Percentiles rank a stretch among this genome's conserved stretches.
phyloP scores from a whole-genome alignment of 768 basidiomycete genomes.

The Xerocomus spinulosus region DNA sequence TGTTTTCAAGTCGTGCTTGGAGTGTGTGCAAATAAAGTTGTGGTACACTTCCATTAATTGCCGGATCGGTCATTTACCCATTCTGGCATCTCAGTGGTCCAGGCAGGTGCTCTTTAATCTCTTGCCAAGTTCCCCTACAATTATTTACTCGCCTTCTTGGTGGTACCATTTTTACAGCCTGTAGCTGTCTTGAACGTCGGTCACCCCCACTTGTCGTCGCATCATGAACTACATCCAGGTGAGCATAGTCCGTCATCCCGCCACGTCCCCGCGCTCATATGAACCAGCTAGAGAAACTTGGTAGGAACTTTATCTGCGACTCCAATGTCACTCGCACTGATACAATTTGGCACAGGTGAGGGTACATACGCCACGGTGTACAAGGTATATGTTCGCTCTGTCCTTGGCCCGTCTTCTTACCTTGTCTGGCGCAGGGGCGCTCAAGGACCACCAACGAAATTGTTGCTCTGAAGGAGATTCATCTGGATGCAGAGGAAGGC shows the following conservation, averaged over 20 bases:
- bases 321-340: slow-evolving; percentile 5
- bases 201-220: background rate
- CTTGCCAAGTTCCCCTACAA: background rate
- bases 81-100: background rate
- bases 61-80: slow-evolving; percentile 16
- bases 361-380: slow-evolving; percentile 97
- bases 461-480: slow-evolving; percentile 97
- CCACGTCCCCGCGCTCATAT: slow-evolving; percentile 5
- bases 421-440: slow-evolving; percentile 59
- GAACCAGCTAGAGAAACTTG: slow-evolving; percentile 84
- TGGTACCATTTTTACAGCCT: slow-evolving; percentile 4
- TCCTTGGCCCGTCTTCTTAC: background rate
- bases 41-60: slow-evolving; percentile 1
- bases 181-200: slow-evolving; percentile 1
- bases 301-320: slow-evolving; percentile 26
- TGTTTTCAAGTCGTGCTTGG: too few relatives aligned
- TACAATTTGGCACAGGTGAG: slow-evolving; percentile 48
- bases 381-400: slow-evolving; percentile 54
- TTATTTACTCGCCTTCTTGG: slow-evolving; percentile 4
- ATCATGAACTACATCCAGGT: slow-evolving; percentile 60
- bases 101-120: too few relatives aligned
- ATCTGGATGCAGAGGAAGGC: slow-evolving; percentile 98
- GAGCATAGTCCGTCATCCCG: slow-evolving; percentile 6
- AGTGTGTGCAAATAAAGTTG: too few relatives aligned
- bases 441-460: slow-evolving; percentile 98